Percentiles rank a stretch among this genome's conserved stretches.
Conservation (phyloP, 768 basidiomycete species). For the Kwoniella pini region DNA sequence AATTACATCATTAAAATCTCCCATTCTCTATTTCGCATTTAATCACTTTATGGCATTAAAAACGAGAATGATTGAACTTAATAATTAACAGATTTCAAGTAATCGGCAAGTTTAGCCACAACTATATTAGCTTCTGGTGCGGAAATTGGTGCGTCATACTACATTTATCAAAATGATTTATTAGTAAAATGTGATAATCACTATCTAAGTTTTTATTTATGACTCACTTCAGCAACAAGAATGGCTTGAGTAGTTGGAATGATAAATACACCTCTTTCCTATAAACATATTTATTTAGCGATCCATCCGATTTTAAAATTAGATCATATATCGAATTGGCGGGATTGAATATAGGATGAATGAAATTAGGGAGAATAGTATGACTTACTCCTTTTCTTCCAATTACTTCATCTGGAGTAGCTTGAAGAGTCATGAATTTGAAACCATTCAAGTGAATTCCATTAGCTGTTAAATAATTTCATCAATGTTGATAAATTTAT, state of each 20-base stretch:
- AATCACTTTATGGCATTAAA: neutral
- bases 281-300: neutral
- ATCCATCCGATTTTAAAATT: no score
- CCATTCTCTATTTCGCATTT: neutral
- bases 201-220: no score
- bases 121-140: slow-evolving; percentile 67
- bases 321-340: neutral
- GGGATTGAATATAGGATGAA: no score
- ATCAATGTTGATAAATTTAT: no score
- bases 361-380: neutral
- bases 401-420: slow-evolving; percentile 62
- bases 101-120: slow-evolving; percentile 73
- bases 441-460: slow-evolving; percentile 68
- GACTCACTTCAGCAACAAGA: slow-evolving; percentile 65
- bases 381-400: slow-evolving; percentile 74
- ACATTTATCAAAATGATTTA: no score
- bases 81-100: slow-evolving; percentile 61
- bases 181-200: no score
- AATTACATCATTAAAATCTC: no score
- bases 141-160: slow-evolving; percentile 67
- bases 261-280: slow-evolving; percentile 74
- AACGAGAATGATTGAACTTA: slow-evolving; percentile 12
- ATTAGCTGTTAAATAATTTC: slow-evolving; percentile 47
- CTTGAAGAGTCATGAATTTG: slow-evolving; percentile 73
- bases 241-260: slow-evolving; percentile 85